Conservation (phyloP, 345 rosid species). For the Brassica rapa region DNA sequence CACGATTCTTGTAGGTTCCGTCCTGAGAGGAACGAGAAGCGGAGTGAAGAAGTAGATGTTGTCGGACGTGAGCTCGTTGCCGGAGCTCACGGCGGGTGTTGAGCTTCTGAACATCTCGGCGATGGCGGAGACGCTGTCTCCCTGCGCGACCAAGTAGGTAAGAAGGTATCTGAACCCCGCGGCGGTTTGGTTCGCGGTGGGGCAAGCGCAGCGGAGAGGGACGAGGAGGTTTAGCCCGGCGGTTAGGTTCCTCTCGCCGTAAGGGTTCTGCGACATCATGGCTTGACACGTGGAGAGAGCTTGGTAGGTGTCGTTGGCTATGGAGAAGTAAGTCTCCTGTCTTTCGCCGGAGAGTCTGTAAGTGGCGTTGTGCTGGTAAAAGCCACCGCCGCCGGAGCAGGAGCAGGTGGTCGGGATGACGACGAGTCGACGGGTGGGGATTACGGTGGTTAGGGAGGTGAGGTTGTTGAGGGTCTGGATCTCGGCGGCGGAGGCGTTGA, state of each 20-base stretch:
- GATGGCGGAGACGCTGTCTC: constrained; percentile 48
- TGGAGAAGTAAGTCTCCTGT: constrained; percentile 49
- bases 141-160: constrained; percentile 51
- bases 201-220: constrained; percentile 88
- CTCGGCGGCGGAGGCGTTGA: constrained; percentile 42
- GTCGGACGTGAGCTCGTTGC: constrained; percentile 45
- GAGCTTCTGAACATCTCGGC: constrained; percentile 51
- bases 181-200: constrained; percentile 57
- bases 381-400: constrained; percentile 44
- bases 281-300: constrained; percentile 92
- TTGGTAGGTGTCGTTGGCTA: constrained; percentile 83
- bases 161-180: constrained; percentile 58
- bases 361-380: constrained; percentile 73
- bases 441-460: constrained; percentile 40
- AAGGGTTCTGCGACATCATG: constrained; percentile 62
- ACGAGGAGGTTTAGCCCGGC: constrained; percentile 41
- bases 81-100: constrained; percentile 45
- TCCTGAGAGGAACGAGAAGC: constrained; percentile 63
- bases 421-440: constrained; percentile 44
- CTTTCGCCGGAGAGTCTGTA: constrained; percentile 43
- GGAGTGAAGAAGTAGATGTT: constrained; percentile 62
- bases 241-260: constrained; percentile 26
- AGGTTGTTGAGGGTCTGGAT: constrained; percentile 62
- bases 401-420: constrained; percentile 69
- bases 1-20: constrained; percentile 46